Percentiles rank a stretch among this genome's conserved stretches.
Evolutionary conservation across 2,329 filamentous ascomycete genomes (phyloP).

Genomic region (Ceratocystis cacaofunesta): DNA sequence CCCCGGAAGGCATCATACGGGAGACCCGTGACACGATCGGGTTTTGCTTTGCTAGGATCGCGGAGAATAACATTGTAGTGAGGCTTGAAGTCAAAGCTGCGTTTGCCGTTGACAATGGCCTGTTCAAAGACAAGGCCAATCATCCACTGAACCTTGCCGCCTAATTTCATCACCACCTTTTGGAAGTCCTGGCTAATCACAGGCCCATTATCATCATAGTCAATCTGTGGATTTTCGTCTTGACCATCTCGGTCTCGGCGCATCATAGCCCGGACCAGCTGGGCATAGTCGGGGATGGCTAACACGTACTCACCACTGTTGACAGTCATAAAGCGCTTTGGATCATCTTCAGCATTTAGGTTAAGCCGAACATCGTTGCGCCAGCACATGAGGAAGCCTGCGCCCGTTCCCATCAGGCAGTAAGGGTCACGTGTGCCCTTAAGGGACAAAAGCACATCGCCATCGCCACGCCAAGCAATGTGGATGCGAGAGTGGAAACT

Average conservation of each 20-base stretch:
- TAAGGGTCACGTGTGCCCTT: conserved; percentile 92
- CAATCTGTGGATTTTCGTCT: conserved; percentile 27
- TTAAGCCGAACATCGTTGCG: conserved; percentile 82
- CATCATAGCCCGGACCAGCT: conserved; percentile 58
- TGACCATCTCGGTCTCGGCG: conserved; percentile 33
- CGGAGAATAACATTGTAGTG: conserved; percentile 86
- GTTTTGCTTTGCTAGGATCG: conserved; percentile 58
- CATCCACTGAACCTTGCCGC: conserved; percentile 87
- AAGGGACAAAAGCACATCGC: conserved; percentile 82
- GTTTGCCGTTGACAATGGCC: conserved; percentile 52
- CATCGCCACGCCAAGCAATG: conserved; percentile 85
- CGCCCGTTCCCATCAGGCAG: conserved; percentile 77
- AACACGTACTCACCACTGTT: conserved; percentile 91
- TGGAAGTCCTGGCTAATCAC: conserved; percentile 58
- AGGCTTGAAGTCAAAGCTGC: conserved; percentile 78
- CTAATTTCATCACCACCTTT: conserved; percentile 97
- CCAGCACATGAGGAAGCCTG: conserved; percentile 98
- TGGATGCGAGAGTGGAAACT: conserved; percentile 85
- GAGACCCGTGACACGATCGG: conserved; percentile 32
- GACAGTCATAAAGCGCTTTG: conserved; percentile 86
- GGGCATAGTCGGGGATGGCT: conserved; percentile 84
- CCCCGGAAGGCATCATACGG: conserved; percentile 86
- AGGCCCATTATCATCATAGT: background rate
- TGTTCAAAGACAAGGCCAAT: conserved; percentile 85
- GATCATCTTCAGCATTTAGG: conserved; percentile 71